These are phyloP conservation scores for Linnemannia elongata DNA, from an alignment of 192 early-diverging fungal genomes.

Conservation along the genomic window DNA sequence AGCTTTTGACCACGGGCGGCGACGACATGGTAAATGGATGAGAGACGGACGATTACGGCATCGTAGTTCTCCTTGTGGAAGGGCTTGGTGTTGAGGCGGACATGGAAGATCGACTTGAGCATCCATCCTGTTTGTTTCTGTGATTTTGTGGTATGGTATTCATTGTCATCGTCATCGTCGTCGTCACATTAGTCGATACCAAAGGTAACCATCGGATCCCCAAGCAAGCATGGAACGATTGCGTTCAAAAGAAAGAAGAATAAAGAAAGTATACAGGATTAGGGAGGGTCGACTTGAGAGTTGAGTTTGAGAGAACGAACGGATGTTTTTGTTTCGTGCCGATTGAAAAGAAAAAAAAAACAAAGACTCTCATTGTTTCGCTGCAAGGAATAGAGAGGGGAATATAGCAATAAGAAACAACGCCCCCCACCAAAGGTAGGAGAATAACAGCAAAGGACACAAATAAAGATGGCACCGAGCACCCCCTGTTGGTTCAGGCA, in stretches of 20 bases:
- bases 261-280: neutral
- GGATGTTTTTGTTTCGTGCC: neutral
- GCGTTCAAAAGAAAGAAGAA: neutral
- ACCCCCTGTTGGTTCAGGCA: no score
- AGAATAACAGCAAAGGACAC: no score
- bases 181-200: neutral
- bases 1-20: slow-evolving; percentile 43
- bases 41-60: slow-evolving; percentile 85
- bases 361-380: neutral
- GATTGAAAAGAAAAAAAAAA: no score
- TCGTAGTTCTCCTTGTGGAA: slow-evolving; percentile 93
- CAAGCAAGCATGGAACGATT: neutral
- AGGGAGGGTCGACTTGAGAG: neutral
- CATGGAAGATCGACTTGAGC: slow-evolving; percentile 84
- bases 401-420: neutral
- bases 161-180: neutral
- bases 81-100: slow-evolving; percentile 83
- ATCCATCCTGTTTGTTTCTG: slow-evolving; percentile 68
- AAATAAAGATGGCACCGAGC: no score
- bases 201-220: neutral
- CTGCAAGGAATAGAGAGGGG: neutral
- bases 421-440: no score
- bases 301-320: neutral
- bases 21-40: slow-evolving; percentile 77
- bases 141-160: neutral